Conservation (phyloP, 148 eudicot genomes). For the Silene latifolia region DNA sequence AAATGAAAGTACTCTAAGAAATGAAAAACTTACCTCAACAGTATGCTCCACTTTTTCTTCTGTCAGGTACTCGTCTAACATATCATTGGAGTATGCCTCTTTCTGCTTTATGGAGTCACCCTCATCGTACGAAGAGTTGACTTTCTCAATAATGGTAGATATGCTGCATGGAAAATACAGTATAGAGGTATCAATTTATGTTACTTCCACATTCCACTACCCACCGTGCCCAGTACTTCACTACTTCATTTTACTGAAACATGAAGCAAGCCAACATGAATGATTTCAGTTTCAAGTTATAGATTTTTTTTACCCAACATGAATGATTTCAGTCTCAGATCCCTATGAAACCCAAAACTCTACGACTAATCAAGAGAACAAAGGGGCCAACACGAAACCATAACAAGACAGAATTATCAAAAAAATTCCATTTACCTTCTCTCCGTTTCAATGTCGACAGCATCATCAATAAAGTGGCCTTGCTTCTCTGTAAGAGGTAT, state of each 20-base stretch:
- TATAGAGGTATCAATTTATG: background rate
- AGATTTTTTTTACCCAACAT: background rate
- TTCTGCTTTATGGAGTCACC: conserved; percentile 39
- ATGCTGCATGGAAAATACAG: conserved; percentile 38
- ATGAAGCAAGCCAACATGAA: conserved; percentile 1
- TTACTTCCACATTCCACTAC: background rate
- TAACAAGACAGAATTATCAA: background rate
- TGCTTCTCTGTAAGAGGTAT: conserved; percentile 21
- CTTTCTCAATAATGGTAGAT: conserved; percentile 37
- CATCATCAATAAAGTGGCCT: conserved; percentile 18
- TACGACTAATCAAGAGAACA: background rate
- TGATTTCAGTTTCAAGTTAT: background rate
- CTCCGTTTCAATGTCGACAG: conserved; percentile 33
- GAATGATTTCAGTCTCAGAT: background rate
- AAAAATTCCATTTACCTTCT: conserved; percentile 33
- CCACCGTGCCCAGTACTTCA: no score
- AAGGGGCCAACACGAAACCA: background rate
- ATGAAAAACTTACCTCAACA: conserved; percentile 44
- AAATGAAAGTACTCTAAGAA: no score
- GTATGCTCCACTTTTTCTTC: conserved; percentile 67
- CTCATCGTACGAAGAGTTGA: conserved; percentile 38
- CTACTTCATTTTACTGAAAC: background rate
- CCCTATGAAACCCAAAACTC: background rate
- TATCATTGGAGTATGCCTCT: conserved; percentile 18
- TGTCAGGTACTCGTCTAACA: conserved; percentile 44